Evolutionary conservation across 352 stramenopile genomes (phyloP).

Genomic region (Globisporangium camurandrum): DNA sequence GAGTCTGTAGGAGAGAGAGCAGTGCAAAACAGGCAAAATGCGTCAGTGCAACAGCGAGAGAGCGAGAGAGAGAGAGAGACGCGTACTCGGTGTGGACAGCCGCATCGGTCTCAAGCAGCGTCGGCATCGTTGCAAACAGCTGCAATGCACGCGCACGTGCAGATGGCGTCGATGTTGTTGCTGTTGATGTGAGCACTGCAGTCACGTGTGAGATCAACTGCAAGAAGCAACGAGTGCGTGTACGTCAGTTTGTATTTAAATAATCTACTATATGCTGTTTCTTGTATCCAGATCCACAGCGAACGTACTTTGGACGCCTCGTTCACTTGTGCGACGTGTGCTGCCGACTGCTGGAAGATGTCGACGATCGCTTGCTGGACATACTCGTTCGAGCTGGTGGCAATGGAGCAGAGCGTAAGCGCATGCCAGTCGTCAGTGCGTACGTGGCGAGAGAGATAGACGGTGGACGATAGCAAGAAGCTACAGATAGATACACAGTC

Average conservation of each 20-base stretch:
- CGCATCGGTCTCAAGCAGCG: constrained; percentile 19
- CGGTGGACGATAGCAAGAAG: neutral
- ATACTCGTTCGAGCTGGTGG: constrained; percentile 28
- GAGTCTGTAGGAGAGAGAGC: too few species aligned
- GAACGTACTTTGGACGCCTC: constrained; percentile 31
- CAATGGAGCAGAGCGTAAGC: too few species aligned
- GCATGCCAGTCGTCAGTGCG: too few species aligned
- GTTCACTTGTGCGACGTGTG: constrained; percentile 40
- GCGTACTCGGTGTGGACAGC: constrained; percentile 18
- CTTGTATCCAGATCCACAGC: too few species aligned
- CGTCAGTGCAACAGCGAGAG: neutral
- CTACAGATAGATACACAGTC: constrained; percentile 1
- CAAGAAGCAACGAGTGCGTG: neutral
- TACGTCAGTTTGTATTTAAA: too few species aligned
- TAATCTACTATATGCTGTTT: too few species aligned
- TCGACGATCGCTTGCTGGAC: constrained; percentile 32
- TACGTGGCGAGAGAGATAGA: neutral
- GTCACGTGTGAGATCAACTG: constrained; percentile 18
- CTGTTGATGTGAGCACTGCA: constrained; percentile 9
- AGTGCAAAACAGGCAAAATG: neutral
- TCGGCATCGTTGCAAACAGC: constrained; percentile 40
- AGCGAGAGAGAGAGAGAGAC: neutral
- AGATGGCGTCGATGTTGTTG: neutral
- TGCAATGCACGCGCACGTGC: constrained; percentile 24
- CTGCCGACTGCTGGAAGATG: constrained; percentile 27